phyloP scores from a whole-genome alignment of 768 basidiomycete species.

The Mycena venus region DNA sequence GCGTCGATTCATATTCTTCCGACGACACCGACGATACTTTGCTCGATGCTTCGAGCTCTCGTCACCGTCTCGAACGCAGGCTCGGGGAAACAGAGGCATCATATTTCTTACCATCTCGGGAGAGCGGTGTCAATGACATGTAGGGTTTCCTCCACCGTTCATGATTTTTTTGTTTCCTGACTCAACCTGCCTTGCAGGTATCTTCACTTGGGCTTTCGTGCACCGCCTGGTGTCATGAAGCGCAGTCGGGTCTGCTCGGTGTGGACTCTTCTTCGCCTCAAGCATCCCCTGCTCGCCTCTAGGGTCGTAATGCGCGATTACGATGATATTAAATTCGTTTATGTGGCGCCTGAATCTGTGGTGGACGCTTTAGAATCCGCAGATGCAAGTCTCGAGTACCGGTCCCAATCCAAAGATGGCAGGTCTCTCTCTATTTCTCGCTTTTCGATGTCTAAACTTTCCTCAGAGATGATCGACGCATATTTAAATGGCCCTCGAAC shows the following conservation, averaged over 20 bases:
- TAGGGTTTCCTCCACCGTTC: constrained; percentile 47
- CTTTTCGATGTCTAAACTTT: constrained; percentile 11
- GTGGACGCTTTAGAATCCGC: constrained; percentile 64
- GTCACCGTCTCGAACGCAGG: constrained; percentile 56
- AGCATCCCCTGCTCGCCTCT: constrained; percentile 82
- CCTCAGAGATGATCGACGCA: constrained; percentile 68
- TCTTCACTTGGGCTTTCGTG: constrained; percentile 77
- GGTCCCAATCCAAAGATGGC: constrained; percentile 69
- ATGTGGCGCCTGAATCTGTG: constrained; percentile 56
- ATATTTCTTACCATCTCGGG: constrained; percentile 85
- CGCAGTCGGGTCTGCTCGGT: constrained; percentile 65
- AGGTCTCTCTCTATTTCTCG: constrained; percentile 23
- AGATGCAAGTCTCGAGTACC: constrained; percentile 62
- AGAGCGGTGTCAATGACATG: constrained; percentile 91
- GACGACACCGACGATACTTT: constrained; percentile 29
- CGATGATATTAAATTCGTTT: constrained; percentile 77
- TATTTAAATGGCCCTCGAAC: constrained; percentile 87
- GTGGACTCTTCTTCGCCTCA: constrained; percentile 80
- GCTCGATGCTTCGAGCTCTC: constrained; percentile 2
- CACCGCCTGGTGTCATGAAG: constrained; percentile 57
- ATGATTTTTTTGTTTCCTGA: not conserved
- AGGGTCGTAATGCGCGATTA: constrained; percentile 71
- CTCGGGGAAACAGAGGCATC: constrained; percentile 84
- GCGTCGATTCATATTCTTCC: constrained; percentile 24
- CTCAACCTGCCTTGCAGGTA: constrained; percentile 66